These are phyloP conservation scores for Aschersonia sp. DNA, from an alignment of 2,329 filamentous ascomycete genomes.

Conservation along the genomic window DNA sequence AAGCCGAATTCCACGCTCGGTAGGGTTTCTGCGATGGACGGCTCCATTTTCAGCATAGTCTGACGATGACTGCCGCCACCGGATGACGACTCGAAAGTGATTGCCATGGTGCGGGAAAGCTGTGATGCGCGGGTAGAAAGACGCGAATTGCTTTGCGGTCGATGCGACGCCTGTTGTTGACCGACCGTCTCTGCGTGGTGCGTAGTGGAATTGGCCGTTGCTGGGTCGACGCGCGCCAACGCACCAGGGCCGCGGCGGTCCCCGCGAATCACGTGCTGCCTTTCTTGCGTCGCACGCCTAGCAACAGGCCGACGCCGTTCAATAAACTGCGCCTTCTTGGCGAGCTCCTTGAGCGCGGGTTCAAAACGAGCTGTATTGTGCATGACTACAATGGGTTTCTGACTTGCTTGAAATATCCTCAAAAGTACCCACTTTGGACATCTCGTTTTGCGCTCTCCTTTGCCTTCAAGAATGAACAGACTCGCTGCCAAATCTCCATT, in stretches of 20 bases:
- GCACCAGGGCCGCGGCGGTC: not conserved
- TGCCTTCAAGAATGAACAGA: not conserved
- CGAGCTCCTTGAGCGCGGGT: no score
- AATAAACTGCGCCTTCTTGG: no score
- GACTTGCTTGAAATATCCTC: no score
- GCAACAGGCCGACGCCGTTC: no score
- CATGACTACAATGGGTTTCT: no score
- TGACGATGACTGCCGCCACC: conserved; percentile 47
- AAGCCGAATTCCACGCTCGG: conserved; percentile 92
- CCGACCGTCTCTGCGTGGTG: not conserved
- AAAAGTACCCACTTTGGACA: no score
- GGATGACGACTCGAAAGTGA: conserved; percentile 54
- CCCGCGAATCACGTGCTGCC: conserved; percentile 8
- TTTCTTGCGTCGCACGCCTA: not conserved
- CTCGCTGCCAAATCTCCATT: conserved; percentile 1
- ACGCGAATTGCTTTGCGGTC: not conserved
- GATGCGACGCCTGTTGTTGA: no score
- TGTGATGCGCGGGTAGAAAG: not conserved
- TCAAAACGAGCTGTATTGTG: no score
- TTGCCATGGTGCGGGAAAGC: conserved; percentile 27
- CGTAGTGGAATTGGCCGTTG: not conserved
- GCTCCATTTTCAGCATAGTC: conserved; percentile 40
- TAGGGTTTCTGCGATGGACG: conserved; percentile 62
- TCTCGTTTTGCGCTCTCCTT: not conserved
- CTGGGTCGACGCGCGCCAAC: conserved; percentile 4